Base-by-base conservation (phyloP, 352 stramenopile species). In the Globisporangium spiculum region DNA sequence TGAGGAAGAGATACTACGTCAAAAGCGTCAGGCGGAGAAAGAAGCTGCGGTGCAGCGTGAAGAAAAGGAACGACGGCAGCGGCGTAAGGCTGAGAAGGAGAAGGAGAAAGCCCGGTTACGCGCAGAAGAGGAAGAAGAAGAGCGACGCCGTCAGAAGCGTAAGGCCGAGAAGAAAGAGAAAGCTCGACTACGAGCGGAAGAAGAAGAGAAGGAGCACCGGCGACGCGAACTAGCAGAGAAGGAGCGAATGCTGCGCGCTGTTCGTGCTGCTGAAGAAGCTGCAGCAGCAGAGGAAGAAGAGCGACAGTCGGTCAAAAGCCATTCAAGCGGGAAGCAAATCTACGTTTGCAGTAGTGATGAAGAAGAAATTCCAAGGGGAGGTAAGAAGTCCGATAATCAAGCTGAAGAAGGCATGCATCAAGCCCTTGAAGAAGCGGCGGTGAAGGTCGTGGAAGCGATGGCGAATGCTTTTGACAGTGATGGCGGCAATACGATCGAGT, bases 341-440 rank as follows among this genome's bases (percentile, higher is more conserved):
- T 46, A 30, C 56, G 57, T 44, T 38, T 52, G n/a, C 22, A 65
- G 60, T 18, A 44, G 41, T 14, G 36, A 65, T 32, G 10, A 65
- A 26, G 36, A 65, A 22, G 36, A 54, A 24, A 22, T 59, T 27
- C 14, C 60, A 27, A 27, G 8, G 1, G 20, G 14, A 14, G 20
- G 10, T 20, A 61, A 46, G 30, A 61, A 46, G 20, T 36, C 55
- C 30, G 30, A 46, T n/a, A 61, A 61, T 14, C 55, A 61, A 61
- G 55, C 10, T 9, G 55, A 61, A 30, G 18, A n/a, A 10, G 55
- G 6, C 7, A 30, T 61, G 30, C 55, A 61, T 22, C 55, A 61
- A 50, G 10, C 66, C 1, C 56, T 71, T 14, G 66, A 78, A 22
- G 73, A 74, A 0, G n/a, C 74, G 14, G 44, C 71, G 1, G 52